These are phyloP conservation scores for Symbiodinium natans DNA, from an alignment of 73 alveolate genomes.

Conservation along the genomic window DNA sequence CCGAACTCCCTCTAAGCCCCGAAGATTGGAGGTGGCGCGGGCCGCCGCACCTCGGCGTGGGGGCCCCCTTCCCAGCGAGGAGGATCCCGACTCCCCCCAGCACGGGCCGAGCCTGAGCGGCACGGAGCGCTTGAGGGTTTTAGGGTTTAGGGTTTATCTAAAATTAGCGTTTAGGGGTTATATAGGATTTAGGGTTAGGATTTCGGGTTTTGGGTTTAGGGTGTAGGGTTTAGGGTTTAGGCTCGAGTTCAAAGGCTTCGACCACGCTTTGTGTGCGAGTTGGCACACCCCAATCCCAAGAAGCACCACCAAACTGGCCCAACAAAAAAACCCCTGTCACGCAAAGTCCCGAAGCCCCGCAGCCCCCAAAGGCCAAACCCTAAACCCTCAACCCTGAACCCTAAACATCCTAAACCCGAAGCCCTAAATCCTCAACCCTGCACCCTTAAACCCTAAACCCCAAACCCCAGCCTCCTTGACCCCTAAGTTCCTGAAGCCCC, in stretches of 20 bases:
- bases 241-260: no score
- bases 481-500: neutral
- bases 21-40: neutral
- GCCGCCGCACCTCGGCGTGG: neutral
- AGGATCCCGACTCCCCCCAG: neutral
- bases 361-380: no score
- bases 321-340: neutral
- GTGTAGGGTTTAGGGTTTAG: neutral
- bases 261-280: no score
- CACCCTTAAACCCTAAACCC: no score
- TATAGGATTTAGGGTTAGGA: neutral
- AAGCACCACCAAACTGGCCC: neutral
- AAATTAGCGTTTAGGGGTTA: no score
- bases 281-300: neutral
- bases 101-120: neutral
- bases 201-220: neutral
- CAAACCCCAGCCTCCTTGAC: no score
- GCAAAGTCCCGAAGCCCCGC: no score
- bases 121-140: neutral
- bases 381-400: no score
- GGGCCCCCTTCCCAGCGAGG: neutral
- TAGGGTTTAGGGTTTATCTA: neutral
- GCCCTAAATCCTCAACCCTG: no score
- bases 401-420: no score
- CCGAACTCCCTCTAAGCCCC: neutral